Base-by-base conservation (phyloP, 2,329 filamentous ascomycete genomes). In the Sporothrix inflata region DNA sequence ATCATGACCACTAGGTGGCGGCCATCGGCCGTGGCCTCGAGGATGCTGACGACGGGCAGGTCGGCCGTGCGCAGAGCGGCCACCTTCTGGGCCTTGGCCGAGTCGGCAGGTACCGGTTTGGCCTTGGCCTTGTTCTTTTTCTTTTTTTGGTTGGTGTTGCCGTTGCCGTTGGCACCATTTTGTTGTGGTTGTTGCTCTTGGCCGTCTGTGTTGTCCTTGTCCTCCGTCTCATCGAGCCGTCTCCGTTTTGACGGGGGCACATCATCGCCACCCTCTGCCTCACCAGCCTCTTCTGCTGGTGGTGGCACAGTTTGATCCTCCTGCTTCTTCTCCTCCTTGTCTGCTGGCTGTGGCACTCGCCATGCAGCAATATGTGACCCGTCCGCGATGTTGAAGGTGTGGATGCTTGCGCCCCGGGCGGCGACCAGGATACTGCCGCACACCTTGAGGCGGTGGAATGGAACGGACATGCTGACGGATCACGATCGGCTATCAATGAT, bases 1-100 rank as follows among this genome's bases (percentile, higher is more conserved):
- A 94, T 97, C 40, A 97, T 88, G 27, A 90, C 92, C 55, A 97
- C 84, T 24, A 97, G 80, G 81, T 97, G 85, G 55, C 87, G 85
- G 16, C 90, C 88, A 75, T 92, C 85, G 16, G 84, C 80, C 0
- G 93, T 91, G 38, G 87, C 82, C 27, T 87, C 84, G 75, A 98
- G 79, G 74, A 91, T 88, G 73, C 90, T 91, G 71, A 98, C 87
- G 77, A 91, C 89, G 5, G 91, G 87, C 73, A 84, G 80, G 71
- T 90, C 87, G 2, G n/a, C 81, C 78, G 77, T 75, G 57, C 70
- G 75, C 47, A 75, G 75, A 51, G 82, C 84, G 51, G 76, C 79
- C 11, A 42, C 38, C 21, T 65, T 63, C 24, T 45, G 38, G 2
- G 70, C 45, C 8, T 72, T 40, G 4, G 38, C 69, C 14, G 65